Percentiles rank a stretch among this genome's conserved stretches.
Conservation (phyloP, 208 protist genomes). For the Phytomonas sp. region DNA sequence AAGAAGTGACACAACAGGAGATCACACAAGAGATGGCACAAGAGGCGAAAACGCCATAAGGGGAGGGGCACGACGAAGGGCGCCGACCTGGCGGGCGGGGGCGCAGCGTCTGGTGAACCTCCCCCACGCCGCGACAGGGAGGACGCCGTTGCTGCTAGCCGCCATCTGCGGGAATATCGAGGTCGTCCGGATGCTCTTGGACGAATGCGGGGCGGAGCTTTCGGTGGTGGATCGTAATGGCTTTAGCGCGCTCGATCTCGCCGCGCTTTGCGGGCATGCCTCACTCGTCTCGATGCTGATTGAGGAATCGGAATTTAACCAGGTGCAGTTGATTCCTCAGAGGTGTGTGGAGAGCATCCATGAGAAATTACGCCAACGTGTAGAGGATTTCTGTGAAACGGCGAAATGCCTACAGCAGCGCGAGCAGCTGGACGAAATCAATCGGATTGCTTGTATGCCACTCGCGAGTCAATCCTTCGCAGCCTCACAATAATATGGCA, state of each 20-base stretch:
- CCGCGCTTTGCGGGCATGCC: constrained; percentile 55
- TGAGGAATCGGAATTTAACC: constrained; percentile 9
- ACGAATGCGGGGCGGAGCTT: constrained; percentile 39
- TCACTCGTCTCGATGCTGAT: constrained; percentile 36
- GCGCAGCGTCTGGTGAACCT: constrained; percentile 55
- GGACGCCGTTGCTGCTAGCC: constrained; percentile 78
- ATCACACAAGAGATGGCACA: no score
- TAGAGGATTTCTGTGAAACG: constrained; percentile 61
- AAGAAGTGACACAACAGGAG: not conserved
- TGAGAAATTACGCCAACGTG: constrained; percentile 32
- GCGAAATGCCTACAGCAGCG: constrained; percentile 54
- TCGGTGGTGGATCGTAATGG: constrained; percentile 32
- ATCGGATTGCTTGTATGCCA: constrained; percentile 33
- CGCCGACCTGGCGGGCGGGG: constrained; percentile 31
- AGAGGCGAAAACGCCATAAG: not conserved
- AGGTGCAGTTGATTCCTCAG: constrained; percentile 10
- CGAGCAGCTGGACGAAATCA: constrained; percentile 40
- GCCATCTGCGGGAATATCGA: constrained; percentile 41
- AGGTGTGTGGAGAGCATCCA: constrained; percentile 22
- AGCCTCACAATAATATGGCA: constrained; percentile 14
- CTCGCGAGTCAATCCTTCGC: constrained; percentile 44
- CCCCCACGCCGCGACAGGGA: constrained; percentile 42
- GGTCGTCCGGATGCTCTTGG: constrained; percentile 53
- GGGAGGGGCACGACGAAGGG: not conserved
- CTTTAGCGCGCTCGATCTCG: constrained; percentile 58